Base-by-base conservation (phyloP, 805 yeast genomes). In the Yamadazyma scolyti region DNA sequence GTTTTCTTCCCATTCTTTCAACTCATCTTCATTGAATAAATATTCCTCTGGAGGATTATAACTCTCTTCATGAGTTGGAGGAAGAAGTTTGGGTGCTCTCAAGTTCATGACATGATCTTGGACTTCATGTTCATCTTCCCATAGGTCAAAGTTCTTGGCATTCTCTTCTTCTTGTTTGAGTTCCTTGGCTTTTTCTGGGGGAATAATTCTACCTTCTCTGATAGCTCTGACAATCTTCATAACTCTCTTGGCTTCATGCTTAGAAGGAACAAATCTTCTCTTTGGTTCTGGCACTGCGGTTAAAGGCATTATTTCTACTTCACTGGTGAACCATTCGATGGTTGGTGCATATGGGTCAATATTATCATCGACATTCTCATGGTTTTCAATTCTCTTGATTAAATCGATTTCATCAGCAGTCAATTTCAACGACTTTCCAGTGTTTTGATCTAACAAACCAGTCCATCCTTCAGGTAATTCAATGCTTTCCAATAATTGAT, bases 381-480 rank as follows among this genome's bases (percentile, higher is more conserved):
- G 86, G 46, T 70, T 73, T 60, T 88, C 96, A 48, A 93, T 78
- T 54, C 85, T 87, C 43, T 80, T 71, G 51, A 93, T 85, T 42
- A 93, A 72, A 44, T 89, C 95, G 50, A 89, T 70, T 60, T 93
- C 98, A 52, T 90, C 97, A 31, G 73, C 72, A 6, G 87, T 77
- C 42, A 93, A 68, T 45, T 93, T 88, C 64, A 93, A 72, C 31
- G 85, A 71, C 7, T 78, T 58, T 39, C 98, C 99, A 5, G 97
- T 87, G 49, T 79, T 73, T 50, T 85, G 82, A 58, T 93, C 97
- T 39, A 90, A 64, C 39, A 93, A 69, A 27, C 99, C 99, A 10
- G 98, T 93, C 97, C 97, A 93, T 16, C 98, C 98, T 60, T 86
- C 94, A 9, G 98, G 98, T 42, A 93, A 68, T 40, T 93, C 99